These are phyloP conservation scores for Phialophora verrucosa DNA, from an alignment of 2,329 filamentous ascomycete species.

Conservation along the genomic window DNA sequence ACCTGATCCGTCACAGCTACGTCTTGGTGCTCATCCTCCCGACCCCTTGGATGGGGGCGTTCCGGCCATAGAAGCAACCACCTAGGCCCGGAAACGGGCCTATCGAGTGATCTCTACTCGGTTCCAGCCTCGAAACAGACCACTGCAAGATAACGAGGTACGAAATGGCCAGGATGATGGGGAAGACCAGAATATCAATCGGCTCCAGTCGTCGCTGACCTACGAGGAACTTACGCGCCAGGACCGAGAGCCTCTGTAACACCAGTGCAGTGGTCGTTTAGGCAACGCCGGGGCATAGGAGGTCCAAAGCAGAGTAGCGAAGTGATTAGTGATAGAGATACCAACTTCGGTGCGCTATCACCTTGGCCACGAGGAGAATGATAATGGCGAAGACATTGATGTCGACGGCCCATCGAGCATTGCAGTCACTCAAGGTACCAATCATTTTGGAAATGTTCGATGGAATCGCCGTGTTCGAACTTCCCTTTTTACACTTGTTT, in stretches of 20 bases:
- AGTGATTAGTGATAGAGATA: slow-evolving; percentile 66
- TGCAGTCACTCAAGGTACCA: slow-evolving; percentile 42
- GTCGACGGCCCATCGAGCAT: slow-evolving; percentile 64
- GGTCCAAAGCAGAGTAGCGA: slow-evolving; percentile 66
- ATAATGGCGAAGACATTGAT: slow-evolving; percentile 67
- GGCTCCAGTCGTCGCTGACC: slow-evolving; percentile 64
- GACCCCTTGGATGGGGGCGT: slow-evolving; percentile 44
- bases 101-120: slow-evolving; percentile 45
- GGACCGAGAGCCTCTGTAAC: slow-evolving; percentile 58
- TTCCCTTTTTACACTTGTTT: too few relatives aligned
- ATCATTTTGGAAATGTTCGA: too few relatives aligned
- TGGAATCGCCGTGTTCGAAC: too few relatives aligned
- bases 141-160: slow-evolving; percentile 67
- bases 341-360: slow-evolving; percentile 62
- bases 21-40: too few relatives aligned
- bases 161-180: slow-evolving; percentile 67
- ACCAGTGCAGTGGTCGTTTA: slow-evolving; percentile 66
- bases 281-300: slow-evolving; percentile 66
- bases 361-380: slow-evolving; percentile 61
- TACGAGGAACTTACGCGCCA: slow-evolving; percentile 64
- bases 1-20: too few relatives aligned
- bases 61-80: slow-evolving; percentile 62
- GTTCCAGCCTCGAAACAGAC: slow-evolving; percentile 63
- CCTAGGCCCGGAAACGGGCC: slow-evolving; percentile 54
- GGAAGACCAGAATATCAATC: slow-evolving; percentile 67